Evolutionary conservation across 805 yeast species (phyloP).

Genomic region (Metschnikowia similis): DNA sequence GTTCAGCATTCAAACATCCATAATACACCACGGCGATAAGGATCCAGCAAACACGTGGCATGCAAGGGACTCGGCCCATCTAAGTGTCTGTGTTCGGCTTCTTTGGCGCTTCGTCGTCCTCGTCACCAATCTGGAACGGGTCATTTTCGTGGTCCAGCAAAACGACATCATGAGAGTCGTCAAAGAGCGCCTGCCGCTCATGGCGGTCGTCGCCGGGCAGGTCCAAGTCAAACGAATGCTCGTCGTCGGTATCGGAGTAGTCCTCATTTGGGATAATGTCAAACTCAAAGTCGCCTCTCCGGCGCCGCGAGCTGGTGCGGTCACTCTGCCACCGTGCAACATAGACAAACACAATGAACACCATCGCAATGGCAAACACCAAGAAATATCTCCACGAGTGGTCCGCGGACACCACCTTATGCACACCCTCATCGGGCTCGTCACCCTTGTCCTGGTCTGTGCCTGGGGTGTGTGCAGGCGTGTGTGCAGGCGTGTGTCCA

Average conservation of each 20-base stretch:
- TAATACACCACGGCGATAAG: no score
- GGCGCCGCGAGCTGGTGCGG: conserved; percentile 40
- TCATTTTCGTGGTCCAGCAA: conserved; percentile 37
- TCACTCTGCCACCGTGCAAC: conserved; percentile 42
- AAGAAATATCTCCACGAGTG: conserved; percentile 62
- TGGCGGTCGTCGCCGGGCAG: conserved; percentile 25
- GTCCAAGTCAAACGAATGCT: conserved; percentile 30
- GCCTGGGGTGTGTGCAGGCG: no score
- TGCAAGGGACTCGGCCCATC: neutral
- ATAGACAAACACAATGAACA: conserved; percentile 48
- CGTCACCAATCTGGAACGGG: conserved; percentile 39
- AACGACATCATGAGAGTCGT: conserved; percentile 36
- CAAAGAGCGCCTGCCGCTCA: conserved; percentile 39
- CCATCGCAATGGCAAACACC: conserved; percentile 49
- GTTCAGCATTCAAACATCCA: no score
- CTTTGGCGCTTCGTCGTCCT: conserved; percentile 21
- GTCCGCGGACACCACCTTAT: conserved; percentile 31
- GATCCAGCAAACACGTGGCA: no score
- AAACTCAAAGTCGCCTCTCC: conserved; percentile 71
- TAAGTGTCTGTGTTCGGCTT: neutral
- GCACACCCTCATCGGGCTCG: conserved; percentile 21
- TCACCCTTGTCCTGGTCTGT: neutral
- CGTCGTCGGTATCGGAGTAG: conserved; percentile 38
- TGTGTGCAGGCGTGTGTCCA: no score
- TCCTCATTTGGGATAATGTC: conserved; percentile 72